These are phyloP conservation scores for Colletotrichum caudatum DNA, from an alignment of 2,329 filamentous ascomycete genomes.

Conservation along the genomic window DNA sequence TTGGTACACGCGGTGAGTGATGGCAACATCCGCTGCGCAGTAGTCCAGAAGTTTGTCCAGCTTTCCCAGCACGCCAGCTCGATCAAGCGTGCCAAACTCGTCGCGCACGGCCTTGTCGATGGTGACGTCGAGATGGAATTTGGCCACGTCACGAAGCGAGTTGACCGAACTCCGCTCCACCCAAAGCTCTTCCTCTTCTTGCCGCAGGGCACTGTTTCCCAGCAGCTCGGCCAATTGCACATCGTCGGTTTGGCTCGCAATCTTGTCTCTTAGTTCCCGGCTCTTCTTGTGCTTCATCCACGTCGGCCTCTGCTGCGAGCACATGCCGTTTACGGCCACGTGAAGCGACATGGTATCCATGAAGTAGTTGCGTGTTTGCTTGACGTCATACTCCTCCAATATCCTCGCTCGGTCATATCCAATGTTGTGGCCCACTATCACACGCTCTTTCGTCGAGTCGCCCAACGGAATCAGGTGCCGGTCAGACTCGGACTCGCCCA, in stretches of 20 bases:
- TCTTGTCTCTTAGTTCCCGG: constrained; percentile 83
- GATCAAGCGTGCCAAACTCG: constrained; percentile 85
- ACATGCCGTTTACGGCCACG: constrained; percentile 99
- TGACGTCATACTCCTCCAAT: constrained; percentile 87
- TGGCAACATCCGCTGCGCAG: constrained; percentile 91
- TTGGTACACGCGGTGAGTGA: constrained; percentile 94
- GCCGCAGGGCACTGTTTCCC: constrained; percentile 72
- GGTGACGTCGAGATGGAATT: constrained; percentile 91
- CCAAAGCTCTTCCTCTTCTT: constrained; percentile 96
- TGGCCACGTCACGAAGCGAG: constrained; percentile 92
- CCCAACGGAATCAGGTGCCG: constrained; percentile 90
- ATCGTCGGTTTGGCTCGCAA: constrained; percentile 77
- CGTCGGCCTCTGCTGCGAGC: constrained; percentile 92
- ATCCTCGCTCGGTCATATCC: constrained; percentile 93
- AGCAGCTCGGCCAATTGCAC: constrained; percentile 78
- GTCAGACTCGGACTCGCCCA: constrained; percentile 82
- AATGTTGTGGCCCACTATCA: constrained; percentile 94
- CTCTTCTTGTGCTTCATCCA: constrained; percentile 99
- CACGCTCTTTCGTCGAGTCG: constrained; percentile 76
- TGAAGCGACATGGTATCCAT: constrained; percentile 98
- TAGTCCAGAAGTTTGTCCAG: constrained; percentile 90
- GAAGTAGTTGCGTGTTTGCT: constrained; percentile 87
- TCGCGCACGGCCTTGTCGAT: constrained; percentile 92
- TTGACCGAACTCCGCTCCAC: constrained; percentile 95
- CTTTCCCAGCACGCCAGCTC: constrained; percentile 75